A percentile compares a stretch with the other conserved stretches of the same genome.
These are phyloP conservation scores for Ceriops tagal DNA, from an alignment of 345 rosid species.

Conservation along the genomic window DNA sequence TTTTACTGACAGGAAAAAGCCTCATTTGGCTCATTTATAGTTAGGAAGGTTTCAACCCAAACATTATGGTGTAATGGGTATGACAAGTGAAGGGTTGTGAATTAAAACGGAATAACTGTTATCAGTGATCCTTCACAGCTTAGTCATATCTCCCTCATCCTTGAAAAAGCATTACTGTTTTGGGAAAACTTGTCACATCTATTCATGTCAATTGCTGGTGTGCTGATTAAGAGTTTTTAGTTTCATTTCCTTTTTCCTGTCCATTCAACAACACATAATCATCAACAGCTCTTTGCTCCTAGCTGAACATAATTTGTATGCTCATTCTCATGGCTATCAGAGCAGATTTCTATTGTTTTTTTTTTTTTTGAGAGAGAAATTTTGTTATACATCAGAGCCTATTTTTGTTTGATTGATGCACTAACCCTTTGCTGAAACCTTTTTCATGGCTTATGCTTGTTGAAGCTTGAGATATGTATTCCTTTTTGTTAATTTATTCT, in stretches of 20 bases:
- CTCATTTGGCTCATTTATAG: neutral
- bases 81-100: neutral
- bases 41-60: neutral
- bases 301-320: neutral
- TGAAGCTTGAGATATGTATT: constrained; percentile 10
- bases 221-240: neutral
- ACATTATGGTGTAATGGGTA: neutral
- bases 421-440: neutral
- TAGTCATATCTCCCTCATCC: neutral
- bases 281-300: neutral
- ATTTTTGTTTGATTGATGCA: neutral
- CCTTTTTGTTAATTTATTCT: neutral
- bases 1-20: no score
- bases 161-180: neutral
- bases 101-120: neutral
- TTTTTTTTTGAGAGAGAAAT: neutral
- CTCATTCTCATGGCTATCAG: neutral
- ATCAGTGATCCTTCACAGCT: neutral
- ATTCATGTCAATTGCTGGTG: no score
- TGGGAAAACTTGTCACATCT: neutral
- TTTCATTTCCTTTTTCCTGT: neutral
- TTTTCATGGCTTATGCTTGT: neutral
- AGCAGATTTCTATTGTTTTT: neutral
- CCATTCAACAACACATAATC: neutral
- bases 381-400: neutral